These are phyloP conservation scores for Umbelopsis sp. DNA, from an alignment of 192 early-diverging fungal species.

Conservation along the genomic window DNA sequence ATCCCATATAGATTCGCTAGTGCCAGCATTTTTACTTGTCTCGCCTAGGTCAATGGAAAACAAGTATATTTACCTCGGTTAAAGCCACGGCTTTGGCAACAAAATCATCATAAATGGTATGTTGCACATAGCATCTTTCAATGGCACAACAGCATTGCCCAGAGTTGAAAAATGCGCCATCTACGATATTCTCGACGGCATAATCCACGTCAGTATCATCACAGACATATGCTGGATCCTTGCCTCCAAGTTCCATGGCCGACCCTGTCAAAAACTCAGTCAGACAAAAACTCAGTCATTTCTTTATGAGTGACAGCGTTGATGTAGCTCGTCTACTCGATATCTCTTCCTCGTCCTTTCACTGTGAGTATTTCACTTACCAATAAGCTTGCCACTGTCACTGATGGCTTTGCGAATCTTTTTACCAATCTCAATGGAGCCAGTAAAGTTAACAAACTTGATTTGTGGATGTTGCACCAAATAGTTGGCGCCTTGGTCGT, in stretches of 20 bases:
- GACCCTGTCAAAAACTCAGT: conserved; percentile 44
- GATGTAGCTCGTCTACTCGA: conserved; percentile 1
- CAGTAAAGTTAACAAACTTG: conserved; percentile 77
- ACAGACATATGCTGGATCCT: conserved; percentile 83
- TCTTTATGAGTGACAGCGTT: too few relatives aligned
- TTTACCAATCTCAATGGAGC: conserved; percentile 71
- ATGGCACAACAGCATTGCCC: conserved; percentile 85
- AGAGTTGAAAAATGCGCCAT: conserved; percentile 82
- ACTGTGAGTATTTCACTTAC: conserved; percentile 32
- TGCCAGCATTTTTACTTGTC: background rate
- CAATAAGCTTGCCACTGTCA: conserved; percentile 62
- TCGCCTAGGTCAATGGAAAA: background rate
- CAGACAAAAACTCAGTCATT: too few relatives aligned
- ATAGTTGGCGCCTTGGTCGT: conserved; percentile 51
- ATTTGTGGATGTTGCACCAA: conserved; percentile 62
- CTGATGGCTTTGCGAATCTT: conserved; percentile 52
- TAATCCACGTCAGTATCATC: conserved; percentile 69
- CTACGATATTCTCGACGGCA: conserved; percentile 76
- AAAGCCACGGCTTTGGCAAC: conserved; percentile 59
- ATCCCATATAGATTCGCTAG: too few relatives aligned
- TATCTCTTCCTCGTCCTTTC: conserved; percentile 6
- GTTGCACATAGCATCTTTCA: conserved; percentile 81
- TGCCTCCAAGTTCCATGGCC: conserved; percentile 82
- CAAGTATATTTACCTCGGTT: conserved; percentile 48
- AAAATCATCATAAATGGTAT: conserved; percentile 70